Evolutionary conservation across 495 filamentous ascomycete species (phyloP).

Genomic region (Neurospora africana): DNA sequence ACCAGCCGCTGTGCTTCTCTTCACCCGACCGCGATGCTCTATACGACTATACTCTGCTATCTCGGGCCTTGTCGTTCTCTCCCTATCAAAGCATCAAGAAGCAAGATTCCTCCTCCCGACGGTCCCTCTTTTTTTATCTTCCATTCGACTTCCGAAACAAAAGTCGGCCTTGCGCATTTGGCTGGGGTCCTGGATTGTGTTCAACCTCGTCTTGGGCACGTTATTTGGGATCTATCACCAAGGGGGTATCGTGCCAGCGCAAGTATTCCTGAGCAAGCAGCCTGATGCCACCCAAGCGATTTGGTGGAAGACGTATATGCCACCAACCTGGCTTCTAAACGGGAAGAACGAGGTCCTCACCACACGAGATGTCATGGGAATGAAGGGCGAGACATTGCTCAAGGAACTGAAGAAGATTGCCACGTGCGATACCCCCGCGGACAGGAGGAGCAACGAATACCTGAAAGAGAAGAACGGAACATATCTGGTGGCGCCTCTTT

Average conservation of each 20-base stretch:
- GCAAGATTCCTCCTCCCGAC: slow-evolving; percentile 84
- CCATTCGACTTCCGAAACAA: slow-evolving; percentile 57
- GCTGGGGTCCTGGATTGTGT: slow-evolving; percentile 63
- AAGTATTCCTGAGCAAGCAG: slow-evolving; percentile 51
- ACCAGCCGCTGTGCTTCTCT: slow-evolving; percentile 66
- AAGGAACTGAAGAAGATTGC: slow-evolving; percentile 46
- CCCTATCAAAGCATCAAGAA: slow-evolving; percentile 86
- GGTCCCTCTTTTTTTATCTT: slow-evolving; percentile 80
- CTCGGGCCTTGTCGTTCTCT: slow-evolving; percentile 69
- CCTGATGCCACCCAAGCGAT: slow-evolving; percentile 57
- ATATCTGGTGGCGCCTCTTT: slow-evolving; percentile 63
- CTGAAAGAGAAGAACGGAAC: slow-evolving; percentile 41
- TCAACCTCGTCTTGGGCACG: slow-evolving; percentile 67
- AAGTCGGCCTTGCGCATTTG: slow-evolving; percentile 42
- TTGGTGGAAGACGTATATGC: slow-evolving; percentile 98
- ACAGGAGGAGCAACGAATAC: slow-evolving; percentile 38
- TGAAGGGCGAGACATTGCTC: slow-evolving; percentile 50
- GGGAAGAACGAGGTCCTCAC: slow-evolving; percentile 54
- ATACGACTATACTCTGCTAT: slow-evolving; percentile 66
- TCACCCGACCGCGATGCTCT: slow-evolving; percentile 43
- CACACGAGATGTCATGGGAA: slow-evolving; percentile 80
- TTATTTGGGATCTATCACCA: slow-evolving; percentile 93
- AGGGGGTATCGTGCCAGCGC: slow-evolving; percentile 78
- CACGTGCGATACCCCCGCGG: slow-evolving; percentile 45
- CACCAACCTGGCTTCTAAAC: slow-evolving; percentile 84